phyloP scores from a whole-genome alignment of 2,329 filamentous ascomycete species.

The Fusarium sp. region DNA sequence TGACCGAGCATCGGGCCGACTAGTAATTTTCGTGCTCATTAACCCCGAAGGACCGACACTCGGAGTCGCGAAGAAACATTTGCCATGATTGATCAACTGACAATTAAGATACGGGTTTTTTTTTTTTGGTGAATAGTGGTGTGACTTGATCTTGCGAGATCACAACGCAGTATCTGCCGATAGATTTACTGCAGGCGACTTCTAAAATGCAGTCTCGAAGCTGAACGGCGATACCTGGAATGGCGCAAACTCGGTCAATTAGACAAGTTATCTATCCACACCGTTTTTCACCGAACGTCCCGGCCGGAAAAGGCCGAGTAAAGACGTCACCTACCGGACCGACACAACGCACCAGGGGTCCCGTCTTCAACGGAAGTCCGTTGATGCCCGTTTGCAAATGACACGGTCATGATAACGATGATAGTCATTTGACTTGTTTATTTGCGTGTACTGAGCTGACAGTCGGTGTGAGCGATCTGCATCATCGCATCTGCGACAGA shows the following conservation, averaged over 20 bases:
- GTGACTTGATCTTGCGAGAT: background rate
- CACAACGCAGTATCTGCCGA: background rate
- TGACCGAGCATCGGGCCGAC: background rate
- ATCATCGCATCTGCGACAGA: background rate
- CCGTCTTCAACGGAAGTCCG: background rate
- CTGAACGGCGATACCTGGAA: background rate
- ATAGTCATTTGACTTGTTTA: background rate
- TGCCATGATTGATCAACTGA: background rate
- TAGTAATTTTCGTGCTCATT: background rate
- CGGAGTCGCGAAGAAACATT: background rate
- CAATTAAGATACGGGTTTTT: background rate
- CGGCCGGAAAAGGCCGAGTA: background rate
- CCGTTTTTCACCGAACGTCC: background rate
- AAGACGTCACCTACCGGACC: background rate
- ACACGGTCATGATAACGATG: background rate
- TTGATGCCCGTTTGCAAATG: background rate
- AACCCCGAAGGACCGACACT: background rate
- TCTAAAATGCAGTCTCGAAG: background rate
- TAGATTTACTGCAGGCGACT: background rate
- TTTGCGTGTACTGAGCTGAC: background rate
- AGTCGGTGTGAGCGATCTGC: background rate
- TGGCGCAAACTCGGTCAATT: conserved; percentile 2
- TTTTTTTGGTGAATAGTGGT: background rate
- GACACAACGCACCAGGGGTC: background rate
- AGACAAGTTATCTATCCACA: background rate